phyloP scores from a whole-genome alignment of 495 filamentous ascomycete species.

The Lepraria neglecta region DNA sequence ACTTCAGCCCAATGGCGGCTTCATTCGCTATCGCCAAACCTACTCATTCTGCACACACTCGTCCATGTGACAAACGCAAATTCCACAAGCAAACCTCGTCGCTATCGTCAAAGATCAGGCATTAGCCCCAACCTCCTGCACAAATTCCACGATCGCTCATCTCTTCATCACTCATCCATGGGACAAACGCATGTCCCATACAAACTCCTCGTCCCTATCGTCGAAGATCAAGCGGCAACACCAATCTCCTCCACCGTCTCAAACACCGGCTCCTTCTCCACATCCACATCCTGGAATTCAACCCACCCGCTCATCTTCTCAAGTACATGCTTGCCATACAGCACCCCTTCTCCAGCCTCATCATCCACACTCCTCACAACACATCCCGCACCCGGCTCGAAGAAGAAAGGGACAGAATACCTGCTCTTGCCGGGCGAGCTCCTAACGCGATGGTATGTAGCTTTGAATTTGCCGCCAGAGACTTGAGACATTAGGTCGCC shows the following conservation, averaged over 20 bases:
- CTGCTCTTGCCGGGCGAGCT: conserved; percentile 23
- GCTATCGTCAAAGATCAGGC: too few relatives aligned
- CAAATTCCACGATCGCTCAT: too few relatives aligned
- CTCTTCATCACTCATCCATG: too few relatives aligned
- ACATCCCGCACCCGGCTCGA: conserved; percentile 43
- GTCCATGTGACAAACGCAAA: too few relatives aligned
- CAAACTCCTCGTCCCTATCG: too few relatives aligned
- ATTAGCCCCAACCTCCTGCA: too few relatives aligned
- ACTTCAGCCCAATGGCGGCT: too few relatives aligned
- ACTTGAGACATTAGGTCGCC: conserved; percentile 45
- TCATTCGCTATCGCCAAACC: too few relatives aligned
- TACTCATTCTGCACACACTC: too few relatives aligned
- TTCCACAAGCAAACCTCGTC: too few relatives aligned
- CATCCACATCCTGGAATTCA: conserved; percentile 29
- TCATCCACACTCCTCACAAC: conserved; percentile 36
- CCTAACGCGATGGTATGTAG: conserved; percentile 44
- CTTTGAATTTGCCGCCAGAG: conserved; percentile 43
- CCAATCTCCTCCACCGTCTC: conserved; percentile 28
- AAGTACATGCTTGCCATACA: conserved; percentile 43
- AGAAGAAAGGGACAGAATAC: conserved; percentile 46
- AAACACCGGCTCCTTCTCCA: neutral
- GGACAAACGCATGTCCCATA: too few relatives aligned
- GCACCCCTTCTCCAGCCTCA: conserved; percentile 30
- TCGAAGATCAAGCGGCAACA: neutral
- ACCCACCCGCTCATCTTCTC: conserved; percentile 46